Conservation (phyloP, 2,329 filamentous ascomycete genomes). For the Xylaria sp. region DNA sequence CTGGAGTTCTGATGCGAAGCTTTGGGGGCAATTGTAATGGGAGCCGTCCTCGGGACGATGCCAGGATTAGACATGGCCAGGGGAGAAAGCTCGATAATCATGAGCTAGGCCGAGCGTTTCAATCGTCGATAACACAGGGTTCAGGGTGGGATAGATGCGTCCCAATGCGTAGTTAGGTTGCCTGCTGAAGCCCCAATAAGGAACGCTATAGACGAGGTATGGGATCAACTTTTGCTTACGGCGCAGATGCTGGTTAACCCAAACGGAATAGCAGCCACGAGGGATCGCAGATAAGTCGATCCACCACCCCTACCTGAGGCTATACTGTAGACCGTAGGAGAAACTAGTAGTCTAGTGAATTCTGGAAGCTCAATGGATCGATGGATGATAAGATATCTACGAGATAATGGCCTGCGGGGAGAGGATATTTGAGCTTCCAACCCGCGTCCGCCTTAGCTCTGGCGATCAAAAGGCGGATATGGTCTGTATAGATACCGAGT, state of each 20-base stretch:
- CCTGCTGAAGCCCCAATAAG: constrained; percentile 20
- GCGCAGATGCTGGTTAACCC: constrained; percentile 6
- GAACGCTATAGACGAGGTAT: constrained; percentile 11
- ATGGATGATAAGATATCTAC: constrained; percentile 22
- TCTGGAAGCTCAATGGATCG: not conserved
- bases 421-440: constrained; percentile 1
- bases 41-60: constrained; percentile 64
- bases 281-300: constrained; percentile 14
- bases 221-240: constrained; percentile 21
- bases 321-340: constrained; percentile 17
- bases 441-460: not conserved
- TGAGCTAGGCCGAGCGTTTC: constrained; percentile 17
- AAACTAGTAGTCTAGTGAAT: constrained; percentile 7
- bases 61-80: constrained; percentile 58
- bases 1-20: constrained; percentile 54
- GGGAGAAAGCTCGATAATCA: constrained; percentile 39
- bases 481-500: constrained; percentile 13
- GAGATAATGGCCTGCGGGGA: constrained; percentile 12
- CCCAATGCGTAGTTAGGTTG: constrained; percentile 8
- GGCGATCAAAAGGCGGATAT: constrained; percentile 5
- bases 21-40: constrained; percentile 70
- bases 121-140: constrained; percentile 21
- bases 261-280: constrained; percentile 3
- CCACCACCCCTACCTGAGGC: constrained; percentile 20
- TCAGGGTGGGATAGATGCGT: constrained; percentile 26